Conservation (phyloP, 495 filamentous ascomycete genomes). For the Neurospora sublineolata region DNA sequence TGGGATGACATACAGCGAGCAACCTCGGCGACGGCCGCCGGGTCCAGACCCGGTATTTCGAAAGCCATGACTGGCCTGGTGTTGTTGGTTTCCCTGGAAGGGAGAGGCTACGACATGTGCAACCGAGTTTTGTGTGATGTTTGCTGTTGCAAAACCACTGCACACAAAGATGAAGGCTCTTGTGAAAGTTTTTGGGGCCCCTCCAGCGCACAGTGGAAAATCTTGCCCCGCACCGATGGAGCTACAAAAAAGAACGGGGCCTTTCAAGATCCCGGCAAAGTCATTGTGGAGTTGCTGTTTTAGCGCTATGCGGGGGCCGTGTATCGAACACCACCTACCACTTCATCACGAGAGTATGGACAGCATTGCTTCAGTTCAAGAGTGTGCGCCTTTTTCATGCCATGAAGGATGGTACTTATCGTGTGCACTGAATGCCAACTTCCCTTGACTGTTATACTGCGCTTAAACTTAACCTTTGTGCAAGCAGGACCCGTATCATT, state of each 20-base stretch:
- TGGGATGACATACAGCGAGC: background rate
- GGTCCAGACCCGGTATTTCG: background rate
- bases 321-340: background rate
- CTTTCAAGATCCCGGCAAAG: background rate
- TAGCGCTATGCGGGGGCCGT: background rate
- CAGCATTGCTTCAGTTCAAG: background rate
- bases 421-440: background rate
- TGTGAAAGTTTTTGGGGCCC: background rate
- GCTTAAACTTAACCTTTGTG: background rate
- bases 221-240: background rate
- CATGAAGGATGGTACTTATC: background rate
- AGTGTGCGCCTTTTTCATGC: background rate
- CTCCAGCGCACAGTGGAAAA: background rate
- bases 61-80: background rate
- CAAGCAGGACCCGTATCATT: background rate
- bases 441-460: background rate
- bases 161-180: background rate
- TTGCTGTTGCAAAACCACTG: background rate
- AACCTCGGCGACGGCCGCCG: background rate
- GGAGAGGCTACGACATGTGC: background rate
- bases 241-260: background rate
- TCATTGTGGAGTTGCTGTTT: background rate
- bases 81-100: background rate
- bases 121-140: background rate
- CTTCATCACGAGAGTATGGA: background rate